These are phyloP conservation scores for Suhomyces kilbournensis DNA, from an alignment of 805 yeast genomes.

Conservation along the genomic window DNA sequence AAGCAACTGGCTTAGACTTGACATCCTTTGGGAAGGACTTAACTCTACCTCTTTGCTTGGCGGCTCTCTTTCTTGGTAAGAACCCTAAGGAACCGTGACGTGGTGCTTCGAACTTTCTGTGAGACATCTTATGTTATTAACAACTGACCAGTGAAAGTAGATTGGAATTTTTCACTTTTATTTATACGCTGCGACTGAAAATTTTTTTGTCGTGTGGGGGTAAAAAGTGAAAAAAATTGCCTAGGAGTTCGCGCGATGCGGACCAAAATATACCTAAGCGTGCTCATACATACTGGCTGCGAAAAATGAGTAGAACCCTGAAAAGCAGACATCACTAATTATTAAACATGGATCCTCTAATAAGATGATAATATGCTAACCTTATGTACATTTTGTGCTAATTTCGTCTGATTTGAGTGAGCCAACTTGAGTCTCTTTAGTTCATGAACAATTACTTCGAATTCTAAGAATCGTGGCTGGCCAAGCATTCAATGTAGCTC, in stretches of 20 bases:
- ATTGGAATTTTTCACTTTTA: not conserved
- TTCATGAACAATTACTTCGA: no score
- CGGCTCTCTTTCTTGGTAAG: slow-evolving; percentile 99
- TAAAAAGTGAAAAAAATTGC: not conserved
- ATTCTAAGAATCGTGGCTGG: no score
- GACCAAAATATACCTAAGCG: not conserved
- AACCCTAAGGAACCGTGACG: slow-evolving; percentile 99
- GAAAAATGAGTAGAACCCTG: not conserved
- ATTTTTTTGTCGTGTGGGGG: slow-evolving; percentile 11
- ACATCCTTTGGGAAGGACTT: slow-evolving; percentile 99
- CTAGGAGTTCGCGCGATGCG: not conserved
- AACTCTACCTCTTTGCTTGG: slow-evolving; percentile 97
- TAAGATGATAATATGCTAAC: no score
- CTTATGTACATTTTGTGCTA: no score
- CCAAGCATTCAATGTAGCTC: no score
- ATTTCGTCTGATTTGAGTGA: no score
- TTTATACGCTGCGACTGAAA: slow-evolving; percentile 10
- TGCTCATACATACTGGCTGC: not conserved
- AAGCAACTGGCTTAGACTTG: slow-evolving; percentile 94
- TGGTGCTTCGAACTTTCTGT: slow-evolving; percentile 99
- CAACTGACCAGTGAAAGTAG: slow-evolving; percentile 21
- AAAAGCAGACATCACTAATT: no score
- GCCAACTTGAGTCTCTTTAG: no score
- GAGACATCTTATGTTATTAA: slow-evolving; percentile 69
- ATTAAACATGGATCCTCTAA: no score